A percentile compares a stretch with the other conserved stretches of the same genome.
phyloP scores from a whole-genome alignment of 2,329 filamentous ascomycete genomes.

The Xylaria sp. region DNA sequence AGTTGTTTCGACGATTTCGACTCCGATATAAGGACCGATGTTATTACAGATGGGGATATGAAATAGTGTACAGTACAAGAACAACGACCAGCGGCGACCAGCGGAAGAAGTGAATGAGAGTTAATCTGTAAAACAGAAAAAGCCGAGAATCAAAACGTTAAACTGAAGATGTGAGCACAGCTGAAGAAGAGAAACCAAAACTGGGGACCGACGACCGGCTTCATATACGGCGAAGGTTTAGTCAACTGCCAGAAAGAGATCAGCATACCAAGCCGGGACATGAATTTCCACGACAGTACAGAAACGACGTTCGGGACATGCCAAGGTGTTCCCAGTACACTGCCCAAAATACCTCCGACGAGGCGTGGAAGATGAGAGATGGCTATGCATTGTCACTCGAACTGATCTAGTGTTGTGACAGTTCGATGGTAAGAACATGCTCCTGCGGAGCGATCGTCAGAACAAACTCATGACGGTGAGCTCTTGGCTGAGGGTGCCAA shows the following conservation, averaged over 20 bases:
- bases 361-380: slow-evolving; percentile 36
- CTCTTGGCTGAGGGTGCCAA: slow-evolving; percentile 49
- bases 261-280: slow-evolving; percentile 39
- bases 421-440: slow-evolving; percentile 32
- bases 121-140: slow-evolving; percentile 42
- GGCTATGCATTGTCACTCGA: slow-evolving; percentile 17
- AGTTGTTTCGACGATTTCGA: slow-evolving; percentile 7
- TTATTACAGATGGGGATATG: slow-evolving; percentile 22
- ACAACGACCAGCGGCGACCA: slow-evolving; percentile 52
- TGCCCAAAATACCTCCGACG: slow-evolving; percentile 42
- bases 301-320: slow-evolving; percentile 38
- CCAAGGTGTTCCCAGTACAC: slow-evolving; percentile 45
- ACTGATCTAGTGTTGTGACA: slow-evolving; percentile 38
- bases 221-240: slow-evolving; percentile 48
- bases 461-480: slow-evolving; percentile 39
- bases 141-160: slow-evolving; percentile 40
- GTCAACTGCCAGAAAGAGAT: slow-evolving; percentile 11
- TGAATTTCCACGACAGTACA: slow-evolving; percentile 34
- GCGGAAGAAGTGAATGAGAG: slow-evolving; percentile 47
- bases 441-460: slow-evolving; percentile 31
- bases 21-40: slow-evolving; percentile 20
- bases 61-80: slow-evolving; percentile 41
- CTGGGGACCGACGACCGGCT: slow-evolving; percentile 39
- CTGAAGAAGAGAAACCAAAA: slow-evolving; percentile 41
- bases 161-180: slow-evolving; percentile 50